Evolutionary conservation across 768 basidiomycete species (phyloP).

Genomic region (Tremella yokohamensis): DNA sequence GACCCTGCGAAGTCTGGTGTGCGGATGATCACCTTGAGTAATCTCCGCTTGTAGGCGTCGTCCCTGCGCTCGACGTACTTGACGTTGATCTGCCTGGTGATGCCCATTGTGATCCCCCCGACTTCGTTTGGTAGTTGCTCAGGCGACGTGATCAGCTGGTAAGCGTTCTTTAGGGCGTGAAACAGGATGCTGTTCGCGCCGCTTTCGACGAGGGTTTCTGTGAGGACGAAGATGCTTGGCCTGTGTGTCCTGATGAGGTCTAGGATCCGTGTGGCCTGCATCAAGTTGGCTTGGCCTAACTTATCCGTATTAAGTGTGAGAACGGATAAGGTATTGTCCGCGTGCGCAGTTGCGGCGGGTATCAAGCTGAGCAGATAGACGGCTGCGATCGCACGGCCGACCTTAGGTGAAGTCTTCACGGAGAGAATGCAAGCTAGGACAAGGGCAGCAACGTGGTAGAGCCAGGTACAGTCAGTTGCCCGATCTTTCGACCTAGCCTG

Average conservation of each 20-base stretch:
- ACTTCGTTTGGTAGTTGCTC: not conserved
- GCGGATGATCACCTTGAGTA: not conserved
- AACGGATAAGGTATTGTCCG: too few species aligned
- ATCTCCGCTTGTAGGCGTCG: not conserved
- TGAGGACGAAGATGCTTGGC: slow-evolving; percentile 1
- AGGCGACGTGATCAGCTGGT: not conserved
- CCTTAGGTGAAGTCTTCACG: too few species aligned
- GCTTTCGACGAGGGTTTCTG: not conserved
- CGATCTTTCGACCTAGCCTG: too few species aligned
- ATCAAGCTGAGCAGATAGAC: too few species aligned
- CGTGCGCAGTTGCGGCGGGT: too few species aligned
- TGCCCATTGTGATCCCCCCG: not conserved
- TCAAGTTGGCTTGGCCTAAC: too few species aligned
- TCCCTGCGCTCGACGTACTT: not conserved
- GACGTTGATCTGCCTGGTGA: not conserved
- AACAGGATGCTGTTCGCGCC: not conserved
- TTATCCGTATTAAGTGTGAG: too few species aligned
- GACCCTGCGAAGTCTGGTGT: not conserved
- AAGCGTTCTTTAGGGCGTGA: not conserved
- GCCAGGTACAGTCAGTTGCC: too few species aligned
- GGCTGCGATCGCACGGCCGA: too few species aligned
- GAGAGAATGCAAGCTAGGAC: too few species aligned
- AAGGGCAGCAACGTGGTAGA: too few species aligned
- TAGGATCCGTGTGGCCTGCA: too few species aligned
- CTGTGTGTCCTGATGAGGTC: not conserved